phyloP scores from a whole-genome alignment of 2,329 filamentous ascomycete species.

The Ustulina deusta region DNA sequence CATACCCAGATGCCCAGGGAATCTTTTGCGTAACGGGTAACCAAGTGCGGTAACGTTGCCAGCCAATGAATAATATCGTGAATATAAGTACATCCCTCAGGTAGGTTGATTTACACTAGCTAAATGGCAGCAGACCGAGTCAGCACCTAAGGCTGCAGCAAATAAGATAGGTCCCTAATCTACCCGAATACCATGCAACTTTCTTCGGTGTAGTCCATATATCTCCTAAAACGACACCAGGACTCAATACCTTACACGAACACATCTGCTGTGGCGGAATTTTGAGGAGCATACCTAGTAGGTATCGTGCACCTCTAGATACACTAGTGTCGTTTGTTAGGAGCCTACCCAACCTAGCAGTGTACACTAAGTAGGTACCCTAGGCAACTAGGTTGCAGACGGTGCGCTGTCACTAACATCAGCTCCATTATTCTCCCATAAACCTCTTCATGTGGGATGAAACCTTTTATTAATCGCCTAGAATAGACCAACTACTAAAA shows the following conservation, averaged over 20 bases:
- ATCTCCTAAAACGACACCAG: slow-evolving; percentile 23
- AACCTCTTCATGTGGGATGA: not conserved
- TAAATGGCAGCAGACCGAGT: slow-evolving; percentile 9
- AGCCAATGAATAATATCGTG: slow-evolving; percentile 25
- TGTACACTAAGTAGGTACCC: not conserved
- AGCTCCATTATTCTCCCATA: not conserved
- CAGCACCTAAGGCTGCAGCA: not conserved
- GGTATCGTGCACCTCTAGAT: not conserved
- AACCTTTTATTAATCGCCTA: not conserved
- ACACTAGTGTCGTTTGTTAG: not conserved
- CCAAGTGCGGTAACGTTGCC: not conserved
- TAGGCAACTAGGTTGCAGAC: not conserved
- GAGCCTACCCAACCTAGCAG: not conserved
- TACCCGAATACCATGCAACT: not conserved
- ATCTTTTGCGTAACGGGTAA: slow-evolving; percentile 5
- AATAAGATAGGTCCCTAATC: slow-evolving; percentile 1
- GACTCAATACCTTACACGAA: not conserved
- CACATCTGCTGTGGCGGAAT: not conserved
- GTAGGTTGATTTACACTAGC: not conserved
- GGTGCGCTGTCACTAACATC: not conserved
- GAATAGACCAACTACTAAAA: not conserved
- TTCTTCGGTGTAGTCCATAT: not conserved
- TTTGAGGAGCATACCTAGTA: not conserved
- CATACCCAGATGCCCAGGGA: not conserved
- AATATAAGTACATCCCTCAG: not conserved